Percentiles rank a stretch among this genome's conserved stretches.
Evolutionary conservation across 1,284 basidiomycete genomes (phyloP).

Genomic region (Vanrija sp.): DNA sequence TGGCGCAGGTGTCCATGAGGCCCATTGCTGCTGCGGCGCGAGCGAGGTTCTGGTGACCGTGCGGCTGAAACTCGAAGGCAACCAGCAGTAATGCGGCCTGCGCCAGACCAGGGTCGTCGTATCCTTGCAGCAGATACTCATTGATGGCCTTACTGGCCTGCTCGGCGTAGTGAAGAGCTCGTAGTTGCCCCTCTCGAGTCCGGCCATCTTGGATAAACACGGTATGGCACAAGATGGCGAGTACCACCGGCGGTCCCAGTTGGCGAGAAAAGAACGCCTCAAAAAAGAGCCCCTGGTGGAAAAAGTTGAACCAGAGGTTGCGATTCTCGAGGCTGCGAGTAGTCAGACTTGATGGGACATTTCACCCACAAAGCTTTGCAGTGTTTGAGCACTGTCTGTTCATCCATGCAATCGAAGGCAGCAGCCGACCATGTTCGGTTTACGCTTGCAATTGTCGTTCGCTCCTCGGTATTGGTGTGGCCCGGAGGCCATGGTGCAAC

Average conservation of each 20-base stretch:
- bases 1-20: slow-evolving; percentile 22
- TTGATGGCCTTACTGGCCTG: slow-evolving; percentile 27
- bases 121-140: slow-evolving; percentile 20
- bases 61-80: slow-evolving; percentile 32
- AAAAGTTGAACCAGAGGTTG: slow-evolving; percentile 25
- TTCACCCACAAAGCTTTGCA: background rate
- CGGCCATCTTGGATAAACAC: slow-evolving; percentile 26
- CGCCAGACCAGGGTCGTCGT: slow-evolving; percentile 21
- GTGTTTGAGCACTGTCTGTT: background rate
- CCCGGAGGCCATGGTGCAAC: too few relatives aligned
- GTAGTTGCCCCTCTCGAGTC: slow-evolving; percentile 12
- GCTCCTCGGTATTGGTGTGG: too few relatives aligned
- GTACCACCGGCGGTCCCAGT: slow-evolving; percentile 21
- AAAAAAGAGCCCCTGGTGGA: slow-evolving; percentile 24
- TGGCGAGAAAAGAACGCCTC: slow-evolving; percentile 8
- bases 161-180: slow-evolving; percentile 23
- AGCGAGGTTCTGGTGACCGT: slow-evolving; percentile 22
- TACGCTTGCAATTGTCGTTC: background rate
- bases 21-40: slow-evolving; percentile 20
- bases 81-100: slow-evolving; percentile 30
- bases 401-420: background rate
- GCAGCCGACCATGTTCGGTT: slow-evolving; percentile 4
- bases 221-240: slow-evolving; percentile 27
- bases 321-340: slow-evolving; percentile 14
- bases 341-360: background rate